Conservation (phyloP, 2,329 filamentous ascomycete species). For the Aspergillus luchuensis region DNA sequence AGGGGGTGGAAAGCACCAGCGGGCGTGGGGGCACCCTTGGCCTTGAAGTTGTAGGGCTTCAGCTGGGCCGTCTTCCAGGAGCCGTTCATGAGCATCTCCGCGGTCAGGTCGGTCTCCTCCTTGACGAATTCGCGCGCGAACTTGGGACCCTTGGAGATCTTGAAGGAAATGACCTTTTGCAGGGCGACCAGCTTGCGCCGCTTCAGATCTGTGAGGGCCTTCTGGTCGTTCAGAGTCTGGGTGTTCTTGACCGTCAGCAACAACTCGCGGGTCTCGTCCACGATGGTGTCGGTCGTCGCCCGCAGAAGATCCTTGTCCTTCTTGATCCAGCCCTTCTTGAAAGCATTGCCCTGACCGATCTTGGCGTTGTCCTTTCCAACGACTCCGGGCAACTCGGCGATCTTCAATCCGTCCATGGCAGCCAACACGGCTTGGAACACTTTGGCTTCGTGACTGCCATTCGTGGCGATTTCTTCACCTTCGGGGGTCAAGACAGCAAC, state of each 20-base stretch:
- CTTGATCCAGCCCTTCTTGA: conserved; percentile 72
- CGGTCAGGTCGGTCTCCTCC: conserved; percentile 93
- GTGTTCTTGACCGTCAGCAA: conserved; percentile 72
- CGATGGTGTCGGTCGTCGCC: conserved; percentile 67
- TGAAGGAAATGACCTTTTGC: conserved; percentile 84
- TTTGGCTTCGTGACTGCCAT: conserved; percentile 80
- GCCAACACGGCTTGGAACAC: conserved; percentile 74
- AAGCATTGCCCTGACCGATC: conserved; percentile 91
- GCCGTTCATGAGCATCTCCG: conserved; percentile 83
- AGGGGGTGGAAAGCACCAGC: conserved; percentile 60
- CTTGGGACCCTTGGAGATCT: conserved; percentile 79
- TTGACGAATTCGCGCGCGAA: conserved; percentile 86
- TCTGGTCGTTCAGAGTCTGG: conserved; percentile 69
- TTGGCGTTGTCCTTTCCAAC: conserved; percentile 52
- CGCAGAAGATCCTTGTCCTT: conserved; percentile 62
- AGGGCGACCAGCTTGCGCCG: conserved; percentile 87
- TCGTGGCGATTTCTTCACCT: conserved; percentile 68
- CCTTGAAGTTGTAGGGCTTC: conserved; percentile 81
- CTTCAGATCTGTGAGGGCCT: conserved; percentile 77
- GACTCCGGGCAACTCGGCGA: conserved; percentile 65
- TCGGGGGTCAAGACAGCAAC: conserved; percentile 75
- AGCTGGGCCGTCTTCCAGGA: conserved; percentile 91
- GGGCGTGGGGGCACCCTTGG: conserved; percentile 56
- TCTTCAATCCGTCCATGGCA: conserved; percentile 77
- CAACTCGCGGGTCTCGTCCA: conserved; percentile 76